A percentile compares a stretch with the other conserved stretches of the same genome.
Conservation (phyloP, 805 yeast species). For the Yarrowia sp. region DNA sequence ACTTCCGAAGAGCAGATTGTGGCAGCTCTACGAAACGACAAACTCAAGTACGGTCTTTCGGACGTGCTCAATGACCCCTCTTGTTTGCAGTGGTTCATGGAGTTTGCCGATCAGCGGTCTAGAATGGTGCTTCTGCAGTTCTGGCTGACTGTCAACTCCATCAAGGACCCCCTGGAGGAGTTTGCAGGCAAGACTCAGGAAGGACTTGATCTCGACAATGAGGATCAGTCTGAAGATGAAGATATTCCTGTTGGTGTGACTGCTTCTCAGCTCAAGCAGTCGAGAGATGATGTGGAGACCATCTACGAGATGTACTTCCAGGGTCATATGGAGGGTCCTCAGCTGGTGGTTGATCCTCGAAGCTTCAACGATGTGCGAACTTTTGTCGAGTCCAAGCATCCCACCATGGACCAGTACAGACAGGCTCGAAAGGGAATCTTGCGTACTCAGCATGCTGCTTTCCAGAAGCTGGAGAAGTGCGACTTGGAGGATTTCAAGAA, state of each 20-base stretch:
- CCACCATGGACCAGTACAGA: conserved; percentile 51
- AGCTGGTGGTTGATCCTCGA: conserved; percentile 38
- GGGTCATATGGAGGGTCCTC: conserved; percentile 42
- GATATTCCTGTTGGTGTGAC: conserved; percentile 39
- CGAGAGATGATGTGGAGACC: conserved; percentile 58
- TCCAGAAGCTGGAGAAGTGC: conserved; percentile 57
- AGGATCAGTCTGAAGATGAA: conserved; percentile 43
- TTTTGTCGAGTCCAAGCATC: conserved; percentile 48
- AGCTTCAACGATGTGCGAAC: conserved; percentile 49
- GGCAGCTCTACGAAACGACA: conserved; percentile 17
- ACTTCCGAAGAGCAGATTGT: conserved; percentile 47
- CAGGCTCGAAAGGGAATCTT: conserved; percentile 68
- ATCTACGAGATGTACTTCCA: conserved; percentile 58
- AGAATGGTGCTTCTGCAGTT: conserved; percentile 60
- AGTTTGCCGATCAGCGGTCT: conserved; percentile 61
- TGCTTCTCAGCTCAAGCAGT: conserved; percentile 21
- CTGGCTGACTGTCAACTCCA: conserved; percentile 70
- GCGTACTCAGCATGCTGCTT: conserved; percentile 62
- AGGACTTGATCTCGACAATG: conserved; percentile 47
- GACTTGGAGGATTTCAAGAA: conserved; percentile 67
- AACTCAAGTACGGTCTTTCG: conserved; percentile 21
- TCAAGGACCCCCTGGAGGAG: conserved; percentile 77
- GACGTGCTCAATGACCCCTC: conserved; percentile 56
- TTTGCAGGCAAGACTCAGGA: conserved; percentile 46
- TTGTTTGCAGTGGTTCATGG: conserved; percentile 59